These are phyloP conservation scores for Sphaerostilbella broomeana DNA, from an alignment of 2,329 filamentous ascomycete species.

Conservation along the genomic window DNA sequence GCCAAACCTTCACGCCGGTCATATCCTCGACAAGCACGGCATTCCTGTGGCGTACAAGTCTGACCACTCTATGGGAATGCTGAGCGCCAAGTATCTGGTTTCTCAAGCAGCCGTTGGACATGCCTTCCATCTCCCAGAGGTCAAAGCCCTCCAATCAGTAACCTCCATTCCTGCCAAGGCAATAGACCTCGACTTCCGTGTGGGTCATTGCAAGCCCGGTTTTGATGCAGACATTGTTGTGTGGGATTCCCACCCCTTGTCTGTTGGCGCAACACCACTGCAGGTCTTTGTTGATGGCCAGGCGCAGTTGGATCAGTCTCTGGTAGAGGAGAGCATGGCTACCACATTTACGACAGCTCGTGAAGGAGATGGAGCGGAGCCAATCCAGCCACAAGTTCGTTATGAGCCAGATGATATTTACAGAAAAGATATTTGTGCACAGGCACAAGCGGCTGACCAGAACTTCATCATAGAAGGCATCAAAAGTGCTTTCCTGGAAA, in stretches of 20 bases:
- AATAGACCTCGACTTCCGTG: constrained; percentile 35
- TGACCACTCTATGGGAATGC: constrained; percentile 25
- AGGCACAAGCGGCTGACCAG: constrained; percentile 15
- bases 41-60: constrained; percentile 39
- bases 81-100: constrained; percentile 36
- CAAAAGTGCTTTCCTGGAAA: constrained; percentile 8
- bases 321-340: constrained; percentile 20
- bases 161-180: constrained; percentile 40
- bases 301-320: constrained; percentile 27
- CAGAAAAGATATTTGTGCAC: constrained; percentile 17
- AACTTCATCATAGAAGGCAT: constrained; percentile 11
- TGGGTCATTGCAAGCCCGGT: constrained; percentile 37
- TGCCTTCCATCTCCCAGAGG: constrained; percentile 22
- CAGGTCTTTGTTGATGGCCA: constrained; percentile 43
- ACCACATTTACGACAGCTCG: constrained; percentile 8
- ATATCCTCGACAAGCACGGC: constrained; percentile 33
- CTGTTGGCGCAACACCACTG: constrained; percentile 37
- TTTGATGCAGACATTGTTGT: constrained; percentile 46
- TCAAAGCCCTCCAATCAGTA: constrained; percentile 20
- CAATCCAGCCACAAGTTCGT: constrained; percentile 6
- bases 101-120: constrained; percentile 35
- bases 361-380: neutral
- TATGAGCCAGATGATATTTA: constrained; percentile 3
- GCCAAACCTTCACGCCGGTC: constrained; percentile 33
- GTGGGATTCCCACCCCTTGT: constrained; percentile 42